phyloP scores from a whole-genome alignment of 345 rosid genomes.

The Linum tenue region DNA sequence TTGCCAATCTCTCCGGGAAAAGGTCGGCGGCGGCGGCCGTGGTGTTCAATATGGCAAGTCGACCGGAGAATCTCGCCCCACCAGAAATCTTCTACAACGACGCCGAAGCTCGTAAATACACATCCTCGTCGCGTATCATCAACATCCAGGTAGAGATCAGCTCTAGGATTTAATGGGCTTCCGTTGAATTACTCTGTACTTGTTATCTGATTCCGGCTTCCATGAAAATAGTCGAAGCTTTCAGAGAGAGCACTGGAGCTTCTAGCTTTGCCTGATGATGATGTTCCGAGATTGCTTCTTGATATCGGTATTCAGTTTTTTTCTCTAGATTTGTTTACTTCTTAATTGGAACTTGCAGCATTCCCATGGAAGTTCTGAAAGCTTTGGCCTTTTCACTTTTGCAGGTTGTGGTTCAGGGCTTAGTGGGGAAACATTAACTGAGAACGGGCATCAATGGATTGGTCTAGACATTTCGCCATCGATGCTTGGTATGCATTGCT shows the following conservation, averaged over 20 bases:
- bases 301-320: conserved; percentile 50
- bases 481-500: conserved; percentile 57
- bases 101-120: conserved; percentile 77
- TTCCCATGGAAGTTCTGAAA: neutral
- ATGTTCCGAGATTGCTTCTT: conserved; percentile 66
- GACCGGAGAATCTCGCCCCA: conserved; percentile 77
- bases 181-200: neutral
- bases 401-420: conserved; percentile 92
- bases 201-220: neutral
- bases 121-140: conserved; percentile 86
- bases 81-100: conserved; percentile 94
- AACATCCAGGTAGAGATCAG: conserved; percentile 60
- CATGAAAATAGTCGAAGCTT: conserved; percentile 42
- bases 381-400: conserved; percentile 8
- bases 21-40: too few relatives aligned
- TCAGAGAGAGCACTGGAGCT: conserved; percentile 97
- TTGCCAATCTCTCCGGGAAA: too few relatives aligned
- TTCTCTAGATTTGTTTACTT: neutral
- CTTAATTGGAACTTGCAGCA: neutral
- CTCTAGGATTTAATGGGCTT: neutral
- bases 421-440: conserved; percentile 84
- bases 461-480: conserved; percentile 84
- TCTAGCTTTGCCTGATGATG: conserved; percentile 80
- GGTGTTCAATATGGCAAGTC: conserved; percentile 39
- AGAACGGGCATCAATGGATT: conserved; percentile 75